Conservation (phyloP, 208 protist species). For the Eutreptiella sp. region DNA sequence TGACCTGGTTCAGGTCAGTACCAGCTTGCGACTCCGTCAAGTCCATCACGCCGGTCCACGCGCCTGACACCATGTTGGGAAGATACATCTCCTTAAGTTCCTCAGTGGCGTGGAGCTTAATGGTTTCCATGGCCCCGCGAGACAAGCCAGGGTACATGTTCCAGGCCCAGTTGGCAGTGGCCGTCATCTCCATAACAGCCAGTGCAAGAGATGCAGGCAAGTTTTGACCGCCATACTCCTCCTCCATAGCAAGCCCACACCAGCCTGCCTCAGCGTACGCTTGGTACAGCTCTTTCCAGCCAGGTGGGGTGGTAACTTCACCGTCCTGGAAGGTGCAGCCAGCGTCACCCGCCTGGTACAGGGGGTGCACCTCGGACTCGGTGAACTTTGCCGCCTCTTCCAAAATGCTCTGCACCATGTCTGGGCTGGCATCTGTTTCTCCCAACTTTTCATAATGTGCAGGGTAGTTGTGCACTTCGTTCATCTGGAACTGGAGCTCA, state of each 20-base stretch:
- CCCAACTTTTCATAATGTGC: no score
- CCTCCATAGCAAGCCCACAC: constrained; percentile 52
- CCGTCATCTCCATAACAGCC: constrained; percentile 56
- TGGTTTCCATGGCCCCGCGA: constrained; percentile 49
- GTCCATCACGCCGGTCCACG: constrained; percentile 78
- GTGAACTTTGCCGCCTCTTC: no score
- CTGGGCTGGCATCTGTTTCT: no score
- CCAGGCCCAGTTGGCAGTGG: constrained; percentile 71
- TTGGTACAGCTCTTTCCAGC: constrained; percentile 76
- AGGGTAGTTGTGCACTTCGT: no score
- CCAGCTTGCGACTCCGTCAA: constrained; percentile 78
- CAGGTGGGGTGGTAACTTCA: constrained; percentile 55
- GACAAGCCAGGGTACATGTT: constrained; percentile 72
- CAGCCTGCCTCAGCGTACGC: constrained; percentile 60
- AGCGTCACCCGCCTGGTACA: constrained; percentile 55
- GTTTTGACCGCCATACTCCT: constrained; percentile 69
- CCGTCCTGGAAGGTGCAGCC: constrained; percentile 60
- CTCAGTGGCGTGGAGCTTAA: constrained; percentile 56
- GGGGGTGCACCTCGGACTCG: no score
- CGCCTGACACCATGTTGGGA: constrained; percentile 55
- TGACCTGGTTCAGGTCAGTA: constrained; percentile 67
- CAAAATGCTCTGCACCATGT: no score
- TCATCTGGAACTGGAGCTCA: no score
- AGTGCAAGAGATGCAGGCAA: constrained; percentile 59
- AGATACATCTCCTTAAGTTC: constrained; percentile 71